phyloP scores from a whole-genome alignment of 768 basidiomycete species.

The Rhodosporidiobolus sp. region DNA sequence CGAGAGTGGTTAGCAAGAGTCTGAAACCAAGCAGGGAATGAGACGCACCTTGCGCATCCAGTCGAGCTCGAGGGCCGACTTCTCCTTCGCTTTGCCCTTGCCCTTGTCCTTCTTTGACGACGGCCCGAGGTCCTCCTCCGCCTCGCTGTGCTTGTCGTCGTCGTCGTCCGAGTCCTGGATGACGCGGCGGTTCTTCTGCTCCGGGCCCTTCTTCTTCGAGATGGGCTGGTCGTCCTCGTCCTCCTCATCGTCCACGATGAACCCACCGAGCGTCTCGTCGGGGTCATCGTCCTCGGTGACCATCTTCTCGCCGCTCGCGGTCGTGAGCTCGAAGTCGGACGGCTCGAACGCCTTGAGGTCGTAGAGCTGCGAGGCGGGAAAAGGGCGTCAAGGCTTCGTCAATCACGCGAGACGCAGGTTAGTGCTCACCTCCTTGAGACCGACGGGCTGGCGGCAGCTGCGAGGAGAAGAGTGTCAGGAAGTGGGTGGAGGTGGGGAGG shows the following conservation, averaged over 20 bases:
- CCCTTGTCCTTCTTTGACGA: constrained; percentile 6
- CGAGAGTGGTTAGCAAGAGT: background rate
- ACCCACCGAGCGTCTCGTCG: constrained; percentile 18
- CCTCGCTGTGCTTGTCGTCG: constrained; percentile 16
- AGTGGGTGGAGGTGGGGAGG: too few relatives aligned
- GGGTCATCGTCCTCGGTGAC: constrained; percentile 31
- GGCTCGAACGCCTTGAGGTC: constrained; percentile 62
- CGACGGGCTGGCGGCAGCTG: constrained; percentile 60
- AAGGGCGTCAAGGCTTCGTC: too few relatives aligned
- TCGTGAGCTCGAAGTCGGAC: constrained; percentile 58
- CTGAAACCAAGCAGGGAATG: background rate
- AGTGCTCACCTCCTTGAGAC: constrained; percentile 45
- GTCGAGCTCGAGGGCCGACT: constrained; percentile 1
- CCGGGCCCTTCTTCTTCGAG: constrained; percentile 15
- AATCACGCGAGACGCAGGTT: background rate
- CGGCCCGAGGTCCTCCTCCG: constrained; percentile 22
- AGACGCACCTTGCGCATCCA: constrained; percentile 15
- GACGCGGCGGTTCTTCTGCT: constrained; percentile 31
- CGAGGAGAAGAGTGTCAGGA: constrained; percentile 53
- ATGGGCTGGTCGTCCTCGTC: constrained; percentile 49
- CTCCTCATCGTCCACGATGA: constrained; percentile 41
- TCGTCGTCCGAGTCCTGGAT: constrained; percentile 38
- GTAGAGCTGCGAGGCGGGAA: constrained; percentile 52
- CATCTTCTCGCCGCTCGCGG: constrained; percentile 29
- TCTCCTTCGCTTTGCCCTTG: constrained; percentile 25